A percentile compares a stretch with the other conserved stretches of the same genome.
phyloP scores from a whole-genome alignment of 352 stramenopile genomes.

The Phytophthora megakarya region DNA sequence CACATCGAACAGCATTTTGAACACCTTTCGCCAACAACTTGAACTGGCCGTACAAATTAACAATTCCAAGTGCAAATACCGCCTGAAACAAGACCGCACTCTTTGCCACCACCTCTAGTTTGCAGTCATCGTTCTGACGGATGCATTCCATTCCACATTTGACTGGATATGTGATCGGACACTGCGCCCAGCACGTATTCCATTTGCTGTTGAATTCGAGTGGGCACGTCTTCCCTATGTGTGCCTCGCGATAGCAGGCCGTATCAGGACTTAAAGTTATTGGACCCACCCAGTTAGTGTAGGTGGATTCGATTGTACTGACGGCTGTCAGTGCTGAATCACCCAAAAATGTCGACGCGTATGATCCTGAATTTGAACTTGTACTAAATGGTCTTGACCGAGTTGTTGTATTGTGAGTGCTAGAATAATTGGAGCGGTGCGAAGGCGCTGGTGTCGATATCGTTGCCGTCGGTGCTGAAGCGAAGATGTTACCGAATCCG shows the following conservation, averaged over 20 bases:
- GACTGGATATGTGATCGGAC: conserved; percentile 50
- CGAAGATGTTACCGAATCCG: no score
- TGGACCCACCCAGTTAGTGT: conserved; percentile 38
- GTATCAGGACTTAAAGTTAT: conserved; percentile 32
- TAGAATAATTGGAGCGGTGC: no score
- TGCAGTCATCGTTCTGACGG: conserved; percentile 44
- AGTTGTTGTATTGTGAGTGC: no score
- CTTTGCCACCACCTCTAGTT: no score
- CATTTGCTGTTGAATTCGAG: conserved; percentile 38
- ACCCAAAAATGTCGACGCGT: no score
- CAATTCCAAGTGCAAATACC: no score
- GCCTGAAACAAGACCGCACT: no score
- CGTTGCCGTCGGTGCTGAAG: no score
- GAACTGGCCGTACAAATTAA: conserved; percentile 26
- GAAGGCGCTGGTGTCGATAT: no score
- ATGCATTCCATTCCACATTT: conserved; percentile 54
- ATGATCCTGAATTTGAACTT: no score
- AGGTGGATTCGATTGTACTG: conserved; percentile 22
- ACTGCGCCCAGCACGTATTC: conserved; percentile 48
- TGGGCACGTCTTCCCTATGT: conserved; percentile 32
- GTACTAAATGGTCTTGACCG: no score
- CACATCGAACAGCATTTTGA: conserved; percentile 26
- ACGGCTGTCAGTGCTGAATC: no score
- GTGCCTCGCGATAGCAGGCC: conserved; percentile 44
- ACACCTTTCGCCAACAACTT: conserved; percentile 30